Base-by-base conservation (phyloP, 164 flowering plant species). In the Litsea cubeba region DNA sequence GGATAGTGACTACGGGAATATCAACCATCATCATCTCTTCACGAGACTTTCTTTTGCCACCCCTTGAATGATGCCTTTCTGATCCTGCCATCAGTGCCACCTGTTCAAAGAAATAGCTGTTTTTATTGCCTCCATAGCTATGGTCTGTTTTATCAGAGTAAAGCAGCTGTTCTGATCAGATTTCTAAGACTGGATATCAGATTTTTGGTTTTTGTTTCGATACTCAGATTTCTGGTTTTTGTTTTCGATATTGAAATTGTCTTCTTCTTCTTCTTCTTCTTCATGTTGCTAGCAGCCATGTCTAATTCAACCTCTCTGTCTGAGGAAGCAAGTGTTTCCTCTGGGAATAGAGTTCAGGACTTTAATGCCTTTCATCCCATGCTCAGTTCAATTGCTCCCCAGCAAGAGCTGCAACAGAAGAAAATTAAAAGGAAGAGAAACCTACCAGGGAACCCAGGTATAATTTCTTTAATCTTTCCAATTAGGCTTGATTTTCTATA, bases 371-470 rank as follows among this genome's bases (percentile, higher is more conserved):
- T 83, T 60, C 88, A 76, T 75, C 76, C 80, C 57, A 60, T 83
- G 23, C 69, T 80, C 70, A 72, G 87, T 25, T 50, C 82, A 68
- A 58, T 80, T 30, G 72, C 82, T 80, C 71, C 68, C 24, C 72
- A 77, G 17, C 76, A 78, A 23, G 79, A 71, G 20, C 88, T 79
- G 32, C 87, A 87, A 72, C 88, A 80, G 26, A 87, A 87, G 73
- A 88, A 87, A 72, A 77, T 77, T 82, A 91, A 88, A 81, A 94
- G 85, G 84, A 94, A 91, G 82, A 85, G 97, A 82, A 92, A 82
- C 77, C 90, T 86, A 50, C 97, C 97, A 3, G 97, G 97, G 73
- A 92, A 91, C 82, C 98, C 98, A 80, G 97, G 98, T 91, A 1
- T 40, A 54, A 40, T 68, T 68, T 68, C 25, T 40, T 46, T 25